A percentile compares a stretch with the other conserved stretches of the same genome.
These are phyloP conservation scores for Garcileccinum viscosum DNA, from an alignment of 1,284 basidiomycete genomes.

Conservation along the genomic window DNA sequence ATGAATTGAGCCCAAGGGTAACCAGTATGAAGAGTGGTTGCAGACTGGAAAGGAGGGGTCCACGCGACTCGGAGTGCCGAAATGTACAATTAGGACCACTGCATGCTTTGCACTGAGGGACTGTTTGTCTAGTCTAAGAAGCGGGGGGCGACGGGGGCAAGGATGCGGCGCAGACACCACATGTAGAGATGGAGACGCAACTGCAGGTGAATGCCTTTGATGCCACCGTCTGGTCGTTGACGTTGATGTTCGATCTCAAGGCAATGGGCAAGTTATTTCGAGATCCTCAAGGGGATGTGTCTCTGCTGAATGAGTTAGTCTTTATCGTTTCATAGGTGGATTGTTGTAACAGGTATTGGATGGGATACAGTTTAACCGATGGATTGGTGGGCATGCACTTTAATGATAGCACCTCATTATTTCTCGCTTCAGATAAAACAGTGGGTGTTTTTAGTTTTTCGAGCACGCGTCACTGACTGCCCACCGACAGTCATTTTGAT, in stretches of 20 bases:
- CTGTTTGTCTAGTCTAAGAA: no score
- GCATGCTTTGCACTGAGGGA: no score
- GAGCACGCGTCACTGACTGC: slow-evolving; percentile 7
- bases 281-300: slow-evolving; percentile 60
- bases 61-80: no score
- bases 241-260: slow-evolving; percentile 71
- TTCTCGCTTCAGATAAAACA: slow-evolving; percentile 84
- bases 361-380: slow-evolving; percentile 96
- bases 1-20: no score
- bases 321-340: slow-evolving; percentile 99
- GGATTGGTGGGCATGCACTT: slow-evolving; percentile 95
- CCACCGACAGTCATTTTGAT: slow-evolving; percentile 74
- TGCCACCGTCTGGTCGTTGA: slow-evolving; percentile 69
- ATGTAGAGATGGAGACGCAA: no score
- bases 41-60: no score
- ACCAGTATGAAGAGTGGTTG: no score
- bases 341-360: slow-evolving; percentile 98
- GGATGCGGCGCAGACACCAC: no score
- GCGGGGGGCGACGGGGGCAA: slow-evolving; percentile 41
- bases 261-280: slow-evolving; percentile 65
- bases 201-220: slow-evolving; percentile 68
- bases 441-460: slow-evolving; percentile 49
- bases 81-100: no score
- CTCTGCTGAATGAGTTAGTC: slow-evolving; percentile 73
- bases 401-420: slow-evolving; percentile 90